These are phyloP conservation scores for Alternaria tenuissima DNA, from an alignment of 2,329 filamentous ascomycete species.

Conservation along the genomic window DNA sequence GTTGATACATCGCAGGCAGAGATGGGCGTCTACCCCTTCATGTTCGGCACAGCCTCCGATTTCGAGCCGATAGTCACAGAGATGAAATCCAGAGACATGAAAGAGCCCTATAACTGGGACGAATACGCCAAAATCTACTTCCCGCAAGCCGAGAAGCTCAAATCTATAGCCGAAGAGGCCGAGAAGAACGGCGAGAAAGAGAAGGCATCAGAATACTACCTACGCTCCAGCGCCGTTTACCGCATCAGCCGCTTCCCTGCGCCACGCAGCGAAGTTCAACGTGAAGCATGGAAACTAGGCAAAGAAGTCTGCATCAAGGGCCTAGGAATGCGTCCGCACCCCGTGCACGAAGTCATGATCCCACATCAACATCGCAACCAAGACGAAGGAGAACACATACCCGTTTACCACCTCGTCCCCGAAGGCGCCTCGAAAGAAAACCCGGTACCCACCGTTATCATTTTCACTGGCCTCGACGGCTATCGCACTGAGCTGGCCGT, in stretches of 20 bases:
- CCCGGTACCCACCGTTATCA: conserved; percentile 62
- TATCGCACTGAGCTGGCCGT: conserved; percentile 65
- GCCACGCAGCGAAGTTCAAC: conserved; percentile 60
- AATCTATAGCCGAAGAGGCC: conserved; percentile 61
- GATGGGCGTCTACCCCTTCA: conserved; percentile 76
- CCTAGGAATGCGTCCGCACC: conserved; percentile 55
- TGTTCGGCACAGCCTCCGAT: conserved; percentile 73
- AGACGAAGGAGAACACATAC: conserved; percentile 65
- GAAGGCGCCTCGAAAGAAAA: conserved; percentile 51
- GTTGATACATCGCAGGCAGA: conserved; percentile 34
- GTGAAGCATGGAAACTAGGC: conserved; percentile 70
- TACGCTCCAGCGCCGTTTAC: conserved; percentile 67
- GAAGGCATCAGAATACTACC: conserved; percentile 68
- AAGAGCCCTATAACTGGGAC: conserved; percentile 69
- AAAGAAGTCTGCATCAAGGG: conserved; percentile 70
- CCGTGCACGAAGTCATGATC: conserved; percentile 69
- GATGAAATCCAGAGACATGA: conserved; percentile 67
- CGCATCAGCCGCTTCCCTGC: conserved; percentile 76
- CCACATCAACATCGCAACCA: conserved; percentile 63
- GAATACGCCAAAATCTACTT: conserved; percentile 70
- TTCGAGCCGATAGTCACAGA: conserved; percentile 74
- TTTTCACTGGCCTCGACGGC: conserved; percentile 67
- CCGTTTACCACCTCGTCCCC: conserved; percentile 71
- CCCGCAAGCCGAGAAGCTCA: conserved; percentile 66
- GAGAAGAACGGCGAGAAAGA: conserved; percentile 58